These are phyloP conservation scores for Kurtzmaniella cleridarum DNA, from an alignment of 805 yeast species.

Conservation along the genomic window DNA sequence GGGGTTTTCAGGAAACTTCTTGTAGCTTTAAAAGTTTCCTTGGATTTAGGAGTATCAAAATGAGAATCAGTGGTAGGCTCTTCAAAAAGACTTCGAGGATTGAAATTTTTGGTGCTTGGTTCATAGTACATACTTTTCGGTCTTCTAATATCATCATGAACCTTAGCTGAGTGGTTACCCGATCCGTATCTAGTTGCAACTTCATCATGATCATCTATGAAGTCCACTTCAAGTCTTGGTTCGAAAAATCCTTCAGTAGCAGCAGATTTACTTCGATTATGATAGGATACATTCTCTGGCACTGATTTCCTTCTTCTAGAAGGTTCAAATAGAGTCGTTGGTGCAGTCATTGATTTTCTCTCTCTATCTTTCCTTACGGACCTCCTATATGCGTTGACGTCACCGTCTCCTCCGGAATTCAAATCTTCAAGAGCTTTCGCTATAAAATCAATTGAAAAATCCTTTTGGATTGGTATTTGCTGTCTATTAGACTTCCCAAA, in stretches of 20 bases:
- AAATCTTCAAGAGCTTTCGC: slow-evolving; percentile 43
- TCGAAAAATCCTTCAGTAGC: neutral
- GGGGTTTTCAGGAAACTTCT: slow-evolving; percentile 28
- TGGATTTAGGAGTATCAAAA: no score
- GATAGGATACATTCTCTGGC: neutral
- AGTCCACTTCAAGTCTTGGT: slow-evolving; percentile 21
- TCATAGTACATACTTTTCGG: no score
- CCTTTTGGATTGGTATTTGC: slow-evolving; percentile 32
- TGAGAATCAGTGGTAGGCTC: no score
- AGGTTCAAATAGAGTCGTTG: slow-evolving; percentile 13
- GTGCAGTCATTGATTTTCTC: slow-evolving; percentile 11
- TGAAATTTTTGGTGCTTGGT: no score
- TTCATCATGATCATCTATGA: slow-evolving; percentile 30
- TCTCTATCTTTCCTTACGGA: slow-evolving; percentile 25
- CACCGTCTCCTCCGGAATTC: slow-evolving; percentile 41
- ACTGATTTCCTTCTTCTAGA: slow-evolving; percentile 1
- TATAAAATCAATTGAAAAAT: slow-evolving; percentile 40
- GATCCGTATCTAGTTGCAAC: slow-evolving; percentile 34
- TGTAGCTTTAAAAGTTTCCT: slow-evolving; percentile 6
- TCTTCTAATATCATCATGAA: slow-evolving; percentile 8
- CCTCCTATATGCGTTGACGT: slow-evolving; percentile 33
- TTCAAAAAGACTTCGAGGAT: no score
- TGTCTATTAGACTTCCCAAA: slow-evolving; percentile 5
- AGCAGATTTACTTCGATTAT: neutral
- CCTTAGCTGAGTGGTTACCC: slow-evolving; percentile 8